Conservation (phyloP, 108 stramenopile species). For the Bacterosira constricta region DNA sequence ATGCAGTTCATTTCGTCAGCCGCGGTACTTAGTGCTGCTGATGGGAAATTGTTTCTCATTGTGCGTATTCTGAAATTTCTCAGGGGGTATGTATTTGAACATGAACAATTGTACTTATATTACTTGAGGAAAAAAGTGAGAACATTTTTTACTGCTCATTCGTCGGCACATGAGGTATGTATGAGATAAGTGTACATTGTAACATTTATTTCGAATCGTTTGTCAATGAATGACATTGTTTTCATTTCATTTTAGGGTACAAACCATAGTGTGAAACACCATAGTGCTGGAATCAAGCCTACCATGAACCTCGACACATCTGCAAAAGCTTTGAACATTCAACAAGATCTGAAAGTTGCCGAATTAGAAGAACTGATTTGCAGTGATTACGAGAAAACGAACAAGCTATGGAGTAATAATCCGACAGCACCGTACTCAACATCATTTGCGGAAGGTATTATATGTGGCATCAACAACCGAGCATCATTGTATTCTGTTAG, state of each 20-base stretch:
- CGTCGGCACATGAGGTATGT: conserved; percentile 11
- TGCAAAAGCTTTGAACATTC: not conserved
- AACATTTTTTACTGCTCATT: not conserved
- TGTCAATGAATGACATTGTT: too few species aligned
- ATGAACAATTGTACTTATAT: conserved; percentile 4
- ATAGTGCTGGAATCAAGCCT: not conserved
- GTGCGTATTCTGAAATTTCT: not conserved
- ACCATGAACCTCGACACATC: conserved; percentile 4
- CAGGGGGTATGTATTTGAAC: not conserved
- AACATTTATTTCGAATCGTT: too few species aligned
- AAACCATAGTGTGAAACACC: conserved; percentile 3
- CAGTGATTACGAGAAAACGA: not conserved
- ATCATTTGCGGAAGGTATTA: not conserved
- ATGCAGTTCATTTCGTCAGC: not conserved
- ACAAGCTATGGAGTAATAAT: not conserved
- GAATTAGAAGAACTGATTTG: not conserved
- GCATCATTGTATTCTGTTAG: too few species aligned
- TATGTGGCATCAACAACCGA: too few species aligned
- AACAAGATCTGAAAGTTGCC: not conserved
- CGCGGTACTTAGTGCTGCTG: not conserved
- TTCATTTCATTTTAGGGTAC: too few species aligned
- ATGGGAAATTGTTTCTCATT: not conserved
- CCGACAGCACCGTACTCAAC: not conserved
- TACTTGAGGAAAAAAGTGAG: not conserved
- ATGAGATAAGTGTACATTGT: too few species aligned